A percentile compares a stretch with the other conserved stretches of the same genome.
Evolutionary conservation across 805 yeast genomes (phyloP).

Genomic region (Candida sithepensis): DNA sequence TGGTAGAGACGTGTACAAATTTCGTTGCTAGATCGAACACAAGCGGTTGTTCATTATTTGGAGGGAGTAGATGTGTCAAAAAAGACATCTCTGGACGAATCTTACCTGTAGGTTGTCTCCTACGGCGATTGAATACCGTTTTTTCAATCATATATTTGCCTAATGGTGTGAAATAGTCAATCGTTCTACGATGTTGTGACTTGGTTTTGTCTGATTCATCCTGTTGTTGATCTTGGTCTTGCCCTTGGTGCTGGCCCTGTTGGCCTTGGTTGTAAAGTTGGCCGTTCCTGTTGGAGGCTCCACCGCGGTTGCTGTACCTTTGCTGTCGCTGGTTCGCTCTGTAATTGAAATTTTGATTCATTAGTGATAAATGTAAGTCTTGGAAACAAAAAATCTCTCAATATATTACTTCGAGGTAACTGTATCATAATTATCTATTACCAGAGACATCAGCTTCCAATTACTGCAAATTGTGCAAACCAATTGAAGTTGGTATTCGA

Average conservation of each 20-base stretch:
- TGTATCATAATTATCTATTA: too few species aligned
- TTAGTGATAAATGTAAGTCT: background rate
- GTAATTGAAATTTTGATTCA: background rate
- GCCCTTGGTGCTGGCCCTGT: slow-evolving; percentile 6
- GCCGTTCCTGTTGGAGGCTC: background rate
- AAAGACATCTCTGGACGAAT: slow-evolving; percentile 70
- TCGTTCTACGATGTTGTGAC: slow-evolving; percentile 54
- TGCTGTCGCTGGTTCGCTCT: background rate
- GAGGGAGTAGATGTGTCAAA: slow-evolving; percentile 61
- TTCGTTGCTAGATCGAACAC: slow-evolving; percentile 68
- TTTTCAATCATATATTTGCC: slow-evolving; percentile 56
- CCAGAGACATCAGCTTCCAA: too few species aligned
- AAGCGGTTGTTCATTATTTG: slow-evolving; percentile 45
- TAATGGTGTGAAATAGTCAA: slow-evolving; percentile 74
- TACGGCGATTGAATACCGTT: slow-evolving; percentile 39
- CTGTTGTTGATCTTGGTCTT: slow-evolving; percentile 9
- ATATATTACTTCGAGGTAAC: too few species aligned
- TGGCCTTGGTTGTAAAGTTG: slow-evolving; percentile 2
- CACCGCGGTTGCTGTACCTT: slow-evolving; percentile 7
- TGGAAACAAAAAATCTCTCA: too few species aligned
- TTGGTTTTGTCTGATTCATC: slow-evolving; percentile 15
- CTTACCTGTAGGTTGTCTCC: slow-evolving; percentile 39
- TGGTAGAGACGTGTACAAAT: slow-evolving; percentile 86
- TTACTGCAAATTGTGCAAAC: too few species aligned
- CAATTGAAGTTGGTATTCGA: too few species aligned